These are phyloP conservation scores for Cercospora citrullina DNA, from an alignment of 2,329 filamentous ascomycete species.

Conservation along the genomic window DNA sequence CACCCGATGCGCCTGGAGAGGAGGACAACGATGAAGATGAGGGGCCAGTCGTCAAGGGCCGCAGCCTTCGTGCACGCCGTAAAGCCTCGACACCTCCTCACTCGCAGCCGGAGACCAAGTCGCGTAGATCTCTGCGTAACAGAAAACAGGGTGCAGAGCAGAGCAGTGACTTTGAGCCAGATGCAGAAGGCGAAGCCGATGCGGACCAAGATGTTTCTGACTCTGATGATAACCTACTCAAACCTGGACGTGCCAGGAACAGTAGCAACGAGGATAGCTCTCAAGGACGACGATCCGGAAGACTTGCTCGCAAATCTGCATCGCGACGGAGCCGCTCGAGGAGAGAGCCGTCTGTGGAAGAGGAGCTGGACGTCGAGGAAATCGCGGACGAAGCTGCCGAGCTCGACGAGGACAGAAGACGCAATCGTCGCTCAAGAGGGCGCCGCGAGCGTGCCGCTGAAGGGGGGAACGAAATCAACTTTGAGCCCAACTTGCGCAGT, in stretches of 20 bases:
- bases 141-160: conserved; percentile 52
- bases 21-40: conserved; percentile 61
- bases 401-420: conserved; percentile 53
- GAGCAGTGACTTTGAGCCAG: conserved; percentile 65
- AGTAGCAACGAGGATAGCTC: conserved; percentile 47
- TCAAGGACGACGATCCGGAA: conserved; percentile 50
- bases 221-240: conserved; percentile 48
- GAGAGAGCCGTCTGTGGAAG: conserved; percentile 51
- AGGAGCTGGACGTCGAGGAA: conserved; percentile 49
- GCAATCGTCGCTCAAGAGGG: conserved; percentile 39
- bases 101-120: conserved; percentile 38
- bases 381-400: conserved; percentile 60
- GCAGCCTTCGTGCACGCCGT: conserved; percentile 37
- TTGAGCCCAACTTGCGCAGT: conserved; percentile 57
- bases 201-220: conserved; percentile 55
- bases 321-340: conserved; percentile 46
- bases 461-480: conserved; percentile 33
- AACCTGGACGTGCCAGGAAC: conserved; percentile 45
- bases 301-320: conserved; percentile 52
- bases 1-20: neutral
- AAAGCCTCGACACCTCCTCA: conserved; percentile 36
- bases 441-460: conserved; percentile 37
- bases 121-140: conserved; percentile 45
- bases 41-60: conserved; percentile 51
- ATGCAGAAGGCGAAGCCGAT: conserved; percentile 57